phyloP scores from a whole-genome alignment of 768 basidiomycete species.

The Tricholomella constricta region DNA sequence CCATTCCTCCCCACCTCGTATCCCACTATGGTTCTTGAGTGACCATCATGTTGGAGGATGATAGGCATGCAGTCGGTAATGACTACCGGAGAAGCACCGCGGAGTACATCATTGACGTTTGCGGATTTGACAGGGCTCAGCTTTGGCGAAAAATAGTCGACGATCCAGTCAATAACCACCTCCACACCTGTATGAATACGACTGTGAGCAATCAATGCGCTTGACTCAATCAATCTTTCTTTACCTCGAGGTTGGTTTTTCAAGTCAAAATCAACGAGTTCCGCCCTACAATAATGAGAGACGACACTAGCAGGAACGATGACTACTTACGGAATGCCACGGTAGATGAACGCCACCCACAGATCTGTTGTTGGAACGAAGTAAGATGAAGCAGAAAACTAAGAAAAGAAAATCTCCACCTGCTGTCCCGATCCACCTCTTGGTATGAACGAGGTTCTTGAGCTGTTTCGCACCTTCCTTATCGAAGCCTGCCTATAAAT shows the following conservation, averaged over 20 bases:
- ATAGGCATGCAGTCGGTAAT: conserved; percentile 74
- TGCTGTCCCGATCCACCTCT: conserved; percentile 81
- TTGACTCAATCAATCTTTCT: background rate
- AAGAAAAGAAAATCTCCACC: conserved; percentile 42
- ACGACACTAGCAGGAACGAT: background rate
- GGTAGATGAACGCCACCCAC: conserved; percentile 74
- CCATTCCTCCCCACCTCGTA: conserved; percentile 69
- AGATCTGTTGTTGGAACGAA: conserved; percentile 50
- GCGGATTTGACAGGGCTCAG: conserved; percentile 21
- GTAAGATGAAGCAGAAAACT: background rate
- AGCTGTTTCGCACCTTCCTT: conserved; percentile 64
- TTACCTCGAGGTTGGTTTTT: conserved; percentile 46
- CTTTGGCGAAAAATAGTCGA: conserved; percentile 62
- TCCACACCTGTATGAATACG: conserved; percentile 34
- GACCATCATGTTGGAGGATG: conserved; percentile 80
- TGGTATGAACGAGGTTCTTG: conserved; percentile 53
- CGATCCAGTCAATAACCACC: conserved; percentile 69
- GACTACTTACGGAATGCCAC: conserved; percentile 76
- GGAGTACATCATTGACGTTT: conserved; percentile 56
- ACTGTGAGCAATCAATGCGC: background rate
- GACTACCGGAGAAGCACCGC: conserved; percentile 50
- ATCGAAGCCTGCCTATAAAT: conserved; percentile 61
- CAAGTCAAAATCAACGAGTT: conserved; percentile 67
- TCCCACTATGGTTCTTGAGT: conserved; percentile 87
- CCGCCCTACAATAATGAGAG: conserved; percentile 39